Percentiles rank a stretch among this genome's conserved stretches.
Evolutionary conservation across 2,329 filamentous ascomycete species (phyloP).

Genomic region (Paraphoma chrysanthemicola): DNA sequence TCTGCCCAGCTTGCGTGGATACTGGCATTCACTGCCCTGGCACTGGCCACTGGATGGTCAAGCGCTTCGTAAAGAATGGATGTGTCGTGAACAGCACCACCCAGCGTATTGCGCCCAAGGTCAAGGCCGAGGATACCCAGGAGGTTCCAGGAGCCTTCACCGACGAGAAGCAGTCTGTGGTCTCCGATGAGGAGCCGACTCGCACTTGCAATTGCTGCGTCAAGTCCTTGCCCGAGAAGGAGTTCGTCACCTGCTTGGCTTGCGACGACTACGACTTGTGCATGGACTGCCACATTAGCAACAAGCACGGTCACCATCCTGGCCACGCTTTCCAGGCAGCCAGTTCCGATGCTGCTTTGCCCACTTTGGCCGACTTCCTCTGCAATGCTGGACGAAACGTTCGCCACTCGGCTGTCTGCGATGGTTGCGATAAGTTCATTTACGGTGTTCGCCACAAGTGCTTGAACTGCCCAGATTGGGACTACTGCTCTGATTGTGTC

Average conservation of each 20-base stretch:
- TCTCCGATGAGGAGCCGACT: constrained; percentile 51
- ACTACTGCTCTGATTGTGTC: constrained; percentile 84
- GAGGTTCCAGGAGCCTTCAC: constrained; percentile 55
- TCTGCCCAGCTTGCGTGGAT: constrained; percentile 82
- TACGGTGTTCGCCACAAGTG: constrained; percentile 94
- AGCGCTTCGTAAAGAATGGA: constrained; percentile 81
- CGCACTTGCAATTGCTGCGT: constrained; percentile 79
- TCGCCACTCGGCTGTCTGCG: constrained; percentile 87
- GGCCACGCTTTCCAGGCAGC: constrained; percentile 79
- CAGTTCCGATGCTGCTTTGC: constrained; percentile 62
- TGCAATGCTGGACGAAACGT: constrained; percentile 81
- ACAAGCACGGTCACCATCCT: constrained; percentile 89
- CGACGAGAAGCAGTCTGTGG: constrained; percentile 52
- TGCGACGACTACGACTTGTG: constrained; percentile 96
- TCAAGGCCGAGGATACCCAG: constrained; percentile 47
- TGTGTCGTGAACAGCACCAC: constrained; percentile 85
- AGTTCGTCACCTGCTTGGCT: constrained; percentile 83
- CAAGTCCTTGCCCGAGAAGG: constrained; percentile 73
- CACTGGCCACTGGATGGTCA: constrained; percentile 90
- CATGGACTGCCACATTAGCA: constrained; percentile 75
- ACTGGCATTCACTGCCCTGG: constrained; percentile 78
- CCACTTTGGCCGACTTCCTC: constrained; percentile 69
- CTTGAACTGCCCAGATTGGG: constrained; percentile 95
- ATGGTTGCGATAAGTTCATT: constrained; percentile 90
- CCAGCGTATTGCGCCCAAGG: constrained; percentile 75